Conservation (phyloP, 345 rosid species). For the Salix arbutifolia region DNA sequence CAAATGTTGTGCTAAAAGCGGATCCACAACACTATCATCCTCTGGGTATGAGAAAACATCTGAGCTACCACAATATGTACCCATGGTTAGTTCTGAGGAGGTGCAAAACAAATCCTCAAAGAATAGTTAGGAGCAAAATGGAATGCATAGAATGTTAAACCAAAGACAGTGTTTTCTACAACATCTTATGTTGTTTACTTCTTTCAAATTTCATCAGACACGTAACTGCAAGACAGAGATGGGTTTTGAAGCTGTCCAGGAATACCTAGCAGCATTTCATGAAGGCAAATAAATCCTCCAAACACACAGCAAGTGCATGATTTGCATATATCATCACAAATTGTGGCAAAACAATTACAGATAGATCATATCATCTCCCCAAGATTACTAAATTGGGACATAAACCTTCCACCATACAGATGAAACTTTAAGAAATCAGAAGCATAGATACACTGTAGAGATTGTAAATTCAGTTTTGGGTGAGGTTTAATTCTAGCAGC, state of each 20-base stretch:
- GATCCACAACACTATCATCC: conserved; percentile 88
- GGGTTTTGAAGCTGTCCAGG: background rate
- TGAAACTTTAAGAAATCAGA: background rate
- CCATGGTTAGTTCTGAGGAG: conserved; percentile 35
- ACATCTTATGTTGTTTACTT: background rate
- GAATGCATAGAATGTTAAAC: background rate
- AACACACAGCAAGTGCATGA: background rate
- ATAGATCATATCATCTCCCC: background rate
- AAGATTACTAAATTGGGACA: background rate
- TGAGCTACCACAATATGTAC: conserved; percentile 77
- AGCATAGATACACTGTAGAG: background rate
- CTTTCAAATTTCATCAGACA: background rate
- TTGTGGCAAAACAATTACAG: background rate
- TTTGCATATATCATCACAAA: background rate
- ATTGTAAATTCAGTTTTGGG: background rate
- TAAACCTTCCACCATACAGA: background rate
- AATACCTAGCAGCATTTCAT: background rate
- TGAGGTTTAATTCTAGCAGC: background rate
- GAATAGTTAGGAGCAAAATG: background rate
- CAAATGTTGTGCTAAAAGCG: conserved; percentile 85
- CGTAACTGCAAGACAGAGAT: background rate
- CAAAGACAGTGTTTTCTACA: background rate
- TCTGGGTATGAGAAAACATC: conserved; percentile 97
- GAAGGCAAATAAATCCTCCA: background rate
- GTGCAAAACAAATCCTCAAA: background rate